A percentile compares a stretch with the other conserved stretches of the same genome.
These are phyloP conservation scores for Trichosporon sp. DNA, from an alignment of 1,284 basidiomycete species.

Conservation along the genomic window DNA sequence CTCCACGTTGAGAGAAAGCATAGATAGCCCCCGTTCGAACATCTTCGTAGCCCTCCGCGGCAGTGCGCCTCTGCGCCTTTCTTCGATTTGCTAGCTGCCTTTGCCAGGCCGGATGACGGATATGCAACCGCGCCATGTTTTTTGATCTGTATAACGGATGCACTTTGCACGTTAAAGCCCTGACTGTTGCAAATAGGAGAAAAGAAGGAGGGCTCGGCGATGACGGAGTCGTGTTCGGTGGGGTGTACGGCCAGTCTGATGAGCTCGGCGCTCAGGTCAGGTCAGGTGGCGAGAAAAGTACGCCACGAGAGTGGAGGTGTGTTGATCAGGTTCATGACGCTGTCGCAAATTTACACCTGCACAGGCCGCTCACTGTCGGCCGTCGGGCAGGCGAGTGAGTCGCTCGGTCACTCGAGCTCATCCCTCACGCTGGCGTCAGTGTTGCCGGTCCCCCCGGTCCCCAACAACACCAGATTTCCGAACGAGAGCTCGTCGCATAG, in stretches of 20 bases:
- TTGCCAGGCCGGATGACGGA: constrained; percentile 11
- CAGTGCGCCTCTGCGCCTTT: neutral
- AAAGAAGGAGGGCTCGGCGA: no score
- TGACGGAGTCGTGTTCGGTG: neutral
- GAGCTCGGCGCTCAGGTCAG: neutral
- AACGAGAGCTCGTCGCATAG: no score
- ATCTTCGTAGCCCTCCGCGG: neutral
- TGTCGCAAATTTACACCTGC: neutral
- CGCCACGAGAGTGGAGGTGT: neutral
- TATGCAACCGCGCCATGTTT: constrained; percentile 17
- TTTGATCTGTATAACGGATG: neutral
- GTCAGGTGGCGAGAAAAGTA: neutral
- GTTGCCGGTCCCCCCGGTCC: no score
- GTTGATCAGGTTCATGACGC: neutral
- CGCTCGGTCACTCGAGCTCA: neutral
- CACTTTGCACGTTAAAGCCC: neutral
- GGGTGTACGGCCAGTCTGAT: neutral
- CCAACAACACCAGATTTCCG: no score
- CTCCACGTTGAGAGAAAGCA: neutral
- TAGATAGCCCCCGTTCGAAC: neutral
- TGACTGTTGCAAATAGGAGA: neutral
- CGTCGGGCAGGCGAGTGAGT: no score
- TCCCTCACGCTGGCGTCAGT: neutral
- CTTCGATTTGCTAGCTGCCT: constrained; percentile 21
- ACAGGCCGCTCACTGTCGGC: neutral